phyloP scores from a whole-genome alignment of 805 yeast species.

The Cyberlindnera misumaiensis region DNA sequence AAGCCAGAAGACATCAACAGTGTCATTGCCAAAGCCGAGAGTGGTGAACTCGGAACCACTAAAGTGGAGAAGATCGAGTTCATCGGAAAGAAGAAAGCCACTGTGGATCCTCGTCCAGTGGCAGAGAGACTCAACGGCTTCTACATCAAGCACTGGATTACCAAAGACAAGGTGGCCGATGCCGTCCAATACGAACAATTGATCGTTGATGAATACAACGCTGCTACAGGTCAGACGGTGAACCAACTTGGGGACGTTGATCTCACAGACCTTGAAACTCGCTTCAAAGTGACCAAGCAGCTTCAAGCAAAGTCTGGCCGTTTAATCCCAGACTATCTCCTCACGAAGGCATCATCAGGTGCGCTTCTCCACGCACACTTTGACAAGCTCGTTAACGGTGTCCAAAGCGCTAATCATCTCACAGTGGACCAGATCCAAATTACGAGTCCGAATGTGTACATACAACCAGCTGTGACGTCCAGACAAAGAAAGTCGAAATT shows the following conservation, averaged over 20 bases:
- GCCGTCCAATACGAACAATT: slow-evolving; percentile 23
- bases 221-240: slow-evolving; percentile 7
- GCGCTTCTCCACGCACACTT: slow-evolving; percentile 23
- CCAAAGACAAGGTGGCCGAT: slow-evolving; percentile 18
- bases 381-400: slow-evolving; percentile 25
- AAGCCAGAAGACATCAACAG: slow-evolving; percentile 21
- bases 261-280: slow-evolving; percentile 24
- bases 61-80: slow-evolving; percentile 21
- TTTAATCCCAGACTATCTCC: slow-evolving; percentile 30
- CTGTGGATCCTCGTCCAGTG: slow-evolving; percentile 5
- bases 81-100: slow-evolving; percentile 18
- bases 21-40: slow-evolving; percentile 31
- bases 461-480: slow-evolving; percentile 17
- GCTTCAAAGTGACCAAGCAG: slow-evolving; percentile 29
- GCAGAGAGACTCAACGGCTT: slow-evolving; percentile 19
- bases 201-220: slow-evolving; percentile 14
- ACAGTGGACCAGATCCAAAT: slow-evolving; percentile 12
- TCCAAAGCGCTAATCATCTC: slow-evolving; percentile 10
- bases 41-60: slow-evolving; percentile 20
- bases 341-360: slow-evolving; percentile 28
- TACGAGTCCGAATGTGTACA: slow-evolving; percentile 18
- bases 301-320: slow-evolving; percentile 32
- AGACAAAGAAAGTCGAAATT: slow-evolving; percentile 20
- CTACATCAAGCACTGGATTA: slow-evolving; percentile 31
- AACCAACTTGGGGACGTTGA: slow-evolving; percentile 10